Conservation (phyloP, 2,329 filamentous ascomycete genomes). For the Hirsutella minnesotensis region DNA sequence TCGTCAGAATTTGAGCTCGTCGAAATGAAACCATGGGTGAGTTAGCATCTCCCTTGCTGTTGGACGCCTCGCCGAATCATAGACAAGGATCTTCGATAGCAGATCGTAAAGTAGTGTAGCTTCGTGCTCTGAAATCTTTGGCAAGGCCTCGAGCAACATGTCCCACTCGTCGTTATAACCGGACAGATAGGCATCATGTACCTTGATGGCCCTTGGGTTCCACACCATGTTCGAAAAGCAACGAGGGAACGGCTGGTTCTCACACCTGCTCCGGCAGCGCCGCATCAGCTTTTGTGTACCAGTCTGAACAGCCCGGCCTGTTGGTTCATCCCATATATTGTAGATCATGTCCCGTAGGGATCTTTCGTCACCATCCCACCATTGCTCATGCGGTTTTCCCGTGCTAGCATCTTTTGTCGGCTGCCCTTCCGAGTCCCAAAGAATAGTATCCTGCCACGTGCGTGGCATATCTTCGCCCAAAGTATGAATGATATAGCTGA, state of each 20-base stretch:
- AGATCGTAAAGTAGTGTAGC: not conserved
- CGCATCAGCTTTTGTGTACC: not conserved
- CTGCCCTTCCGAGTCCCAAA: not conserved
- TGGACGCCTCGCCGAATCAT: not conserved
- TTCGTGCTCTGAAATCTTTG: not conserved
- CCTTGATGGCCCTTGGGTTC: not conserved
- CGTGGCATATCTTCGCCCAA: not conserved
- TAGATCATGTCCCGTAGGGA: not conserved
- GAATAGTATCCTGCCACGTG: not conserved
- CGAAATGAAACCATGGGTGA: not conserved
- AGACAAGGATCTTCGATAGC: not conserved
- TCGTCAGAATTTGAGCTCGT: not conserved
- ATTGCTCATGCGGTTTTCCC: not conserved
- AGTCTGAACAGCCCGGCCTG: not conserved
- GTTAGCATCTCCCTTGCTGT: not conserved
- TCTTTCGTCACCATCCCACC: not conserved
- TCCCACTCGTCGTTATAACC: not conserved
- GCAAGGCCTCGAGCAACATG: not conserved
- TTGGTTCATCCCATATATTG: not conserved
- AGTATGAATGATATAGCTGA: not conserved
- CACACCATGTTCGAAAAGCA: not conserved
- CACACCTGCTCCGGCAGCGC: not conserved
- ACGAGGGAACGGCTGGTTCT: not conserved
- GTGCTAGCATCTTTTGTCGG: not conserved
- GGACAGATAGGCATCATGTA: not conserved